Conservation (phyloP, 148 eudicot species). For the Polygonum aviculare region DNA sequence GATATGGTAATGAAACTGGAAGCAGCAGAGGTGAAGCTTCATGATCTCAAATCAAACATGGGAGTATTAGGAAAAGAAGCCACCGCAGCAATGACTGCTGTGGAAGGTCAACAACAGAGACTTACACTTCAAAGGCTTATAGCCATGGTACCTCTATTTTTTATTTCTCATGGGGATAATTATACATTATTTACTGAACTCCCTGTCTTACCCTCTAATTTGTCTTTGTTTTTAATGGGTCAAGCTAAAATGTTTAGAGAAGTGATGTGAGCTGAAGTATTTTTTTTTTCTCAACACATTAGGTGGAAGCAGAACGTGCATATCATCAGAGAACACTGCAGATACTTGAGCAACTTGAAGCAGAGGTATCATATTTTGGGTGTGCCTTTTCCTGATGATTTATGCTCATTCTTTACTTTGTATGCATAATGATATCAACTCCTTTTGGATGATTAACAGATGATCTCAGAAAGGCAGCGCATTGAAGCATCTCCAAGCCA, state of each 20-base stretch:
- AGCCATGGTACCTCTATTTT: conserved; percentile 50
- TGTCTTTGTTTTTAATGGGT: not conserved
- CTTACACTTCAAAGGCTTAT: conserved; percentile 85
- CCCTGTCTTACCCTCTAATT: not conserved
- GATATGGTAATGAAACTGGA: conserved; percentile 72
- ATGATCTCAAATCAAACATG: conserved; percentile 83
- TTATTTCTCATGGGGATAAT: not conserved
- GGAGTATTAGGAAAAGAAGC: conserved; percentile 86
- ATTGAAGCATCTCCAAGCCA: conserved; percentile 93
- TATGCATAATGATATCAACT: not conserved
- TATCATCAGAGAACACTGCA: conserved; percentile 90
- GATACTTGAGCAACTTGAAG: conserved; percentile 87
- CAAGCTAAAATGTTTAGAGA: not conserved
- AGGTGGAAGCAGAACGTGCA: conserved; percentile 91
- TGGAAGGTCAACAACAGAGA: conserved; percentile 94
- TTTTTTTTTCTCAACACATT: conserved; percentile 10
- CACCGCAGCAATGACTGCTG: conserved; percentile 94
- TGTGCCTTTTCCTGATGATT: conserved; percentile 1
- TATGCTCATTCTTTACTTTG: not conserved
- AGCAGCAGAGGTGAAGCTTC: conserved; percentile 77
- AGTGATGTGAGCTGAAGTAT: not conserved
- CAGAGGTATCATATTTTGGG: conserved; percentile 46
- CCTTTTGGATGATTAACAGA: conserved; percentile 31
- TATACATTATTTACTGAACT: not conserved
- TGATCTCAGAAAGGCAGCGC: conserved; percentile 75